A percentile compares a stretch with the other conserved stretches of the same genome.
Conservation (phyloP, 2,329 filamentous ascomycete genomes). For the Alternaria sp. region DNA sequence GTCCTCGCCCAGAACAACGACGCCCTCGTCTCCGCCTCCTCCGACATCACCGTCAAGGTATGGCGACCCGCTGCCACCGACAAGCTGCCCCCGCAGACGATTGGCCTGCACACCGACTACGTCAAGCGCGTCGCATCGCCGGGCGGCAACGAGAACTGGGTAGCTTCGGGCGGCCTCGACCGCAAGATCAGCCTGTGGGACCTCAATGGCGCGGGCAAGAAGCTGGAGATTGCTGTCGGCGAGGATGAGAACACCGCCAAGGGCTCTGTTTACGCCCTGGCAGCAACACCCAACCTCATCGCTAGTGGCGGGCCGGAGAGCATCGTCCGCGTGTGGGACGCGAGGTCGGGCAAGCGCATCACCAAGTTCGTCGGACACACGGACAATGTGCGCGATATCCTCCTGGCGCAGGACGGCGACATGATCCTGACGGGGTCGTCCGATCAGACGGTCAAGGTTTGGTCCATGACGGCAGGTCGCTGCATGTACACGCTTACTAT, state of each 20-base stretch:
- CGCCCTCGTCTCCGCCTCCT: slow-evolving; percentile 85
- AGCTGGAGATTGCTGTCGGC: slow-evolving; percentile 81
- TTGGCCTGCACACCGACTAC: slow-evolving; percentile 94
- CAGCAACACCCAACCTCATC: slow-evolving; percentile 78
- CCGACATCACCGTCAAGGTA: slow-evolving; percentile 90
- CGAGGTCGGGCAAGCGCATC: slow-evolving; percentile 83
- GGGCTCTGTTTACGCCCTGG: slow-evolving; percentile 92
- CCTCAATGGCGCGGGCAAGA: slow-evolving; percentile 83
- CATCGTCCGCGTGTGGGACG: slow-evolving; percentile 90
- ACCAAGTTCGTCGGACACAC: slow-evolving; percentile 98
- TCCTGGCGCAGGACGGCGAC: slow-evolving; percentile 87
- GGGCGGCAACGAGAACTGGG: slow-evolving; percentile 74
- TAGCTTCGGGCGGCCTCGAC: slow-evolving; percentile 92
- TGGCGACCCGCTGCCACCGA: slow-evolving; percentile 78
- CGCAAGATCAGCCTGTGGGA: slow-evolving; percentile 95
- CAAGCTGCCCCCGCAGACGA: slow-evolving; percentile 72
- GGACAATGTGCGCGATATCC: slow-evolving; percentile 88
- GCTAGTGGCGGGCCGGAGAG: slow-evolving; percentile 95
- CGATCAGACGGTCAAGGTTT: slow-evolving; percentile 96
- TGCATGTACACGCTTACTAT: slow-evolving; percentile 99
- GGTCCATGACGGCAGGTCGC: slow-evolving; percentile 92
- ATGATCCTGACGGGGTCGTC: slow-evolving; percentile 93
- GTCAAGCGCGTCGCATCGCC: slow-evolving; percentile 92
- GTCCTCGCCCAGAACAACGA: slow-evolving; percentile 77
- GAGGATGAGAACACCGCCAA: slow-evolving; percentile 86